Base-by-base conservation (phyloP, 805 yeast genomes). In the Limtongia smithiae region DNA sequence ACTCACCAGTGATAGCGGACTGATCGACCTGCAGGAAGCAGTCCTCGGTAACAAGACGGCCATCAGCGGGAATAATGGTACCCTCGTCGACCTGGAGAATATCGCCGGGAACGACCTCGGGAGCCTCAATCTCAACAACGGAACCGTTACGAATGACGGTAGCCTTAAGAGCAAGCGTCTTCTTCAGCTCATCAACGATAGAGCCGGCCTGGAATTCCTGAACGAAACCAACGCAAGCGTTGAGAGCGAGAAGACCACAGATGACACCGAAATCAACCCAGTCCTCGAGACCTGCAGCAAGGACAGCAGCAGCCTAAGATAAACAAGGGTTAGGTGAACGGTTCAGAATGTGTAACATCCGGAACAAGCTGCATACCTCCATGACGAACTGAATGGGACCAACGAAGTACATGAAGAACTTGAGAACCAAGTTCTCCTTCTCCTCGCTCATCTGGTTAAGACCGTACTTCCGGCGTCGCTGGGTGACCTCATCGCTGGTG, bases 191-290 rank as follows among this genome's bases (percentile, higher is more conserved):
- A 51, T 88, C 96, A 62, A 89, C 96, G 78, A 89, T 89, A 57
- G 96, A 88, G 78, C 96, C 96, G 60, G 97, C 97, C 76, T 89
- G 96, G 84, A 75, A 90, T 75, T 89, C 97, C 78, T 89, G 97
- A 63, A 87, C 78, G 82, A 89, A 89, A 80, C 97, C 97, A 71
- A 89, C 96, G 65, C 75, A 74, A 59, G 96, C 96, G 74, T 89
- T 89, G 69, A 89, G 80, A 71, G 82, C 63, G 64, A 89, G 77
- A 64, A 89, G 75, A 74, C 84, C 96, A 72, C 86, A 81, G 69
- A 89, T 89, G 70, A 89, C 97, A 81, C 97, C 96, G 78, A 89
- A 89, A 80, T 89, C 96, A 68, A 89, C 96, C 96, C 96, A 89
- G 77, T 90, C 96, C 76, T 87, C 87, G 65, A 87, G 78, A 82